A percentile compares a stretch with the other conserved stretches of the same genome.
Conservation (phyloP, 2,329 filamentous ascomycete genomes). For the Myriangium duriaei region DNA sequence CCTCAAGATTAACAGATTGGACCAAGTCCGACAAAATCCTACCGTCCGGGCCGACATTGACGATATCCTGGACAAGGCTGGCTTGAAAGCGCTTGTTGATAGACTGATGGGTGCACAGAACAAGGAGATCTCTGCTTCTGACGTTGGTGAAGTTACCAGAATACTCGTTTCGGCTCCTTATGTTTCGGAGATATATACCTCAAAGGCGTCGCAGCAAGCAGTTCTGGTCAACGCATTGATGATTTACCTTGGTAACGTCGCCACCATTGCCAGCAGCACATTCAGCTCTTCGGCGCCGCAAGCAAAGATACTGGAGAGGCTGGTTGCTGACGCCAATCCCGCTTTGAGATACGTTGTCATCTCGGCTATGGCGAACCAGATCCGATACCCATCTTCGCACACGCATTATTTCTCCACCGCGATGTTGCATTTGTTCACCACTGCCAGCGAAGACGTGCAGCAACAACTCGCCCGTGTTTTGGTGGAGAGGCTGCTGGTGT, state of each 20-base stretch:
- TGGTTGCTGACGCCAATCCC: conserved; percentile 51
- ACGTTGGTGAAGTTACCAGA: conserved; percentile 63
- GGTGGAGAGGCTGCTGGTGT: conserved; percentile 74
- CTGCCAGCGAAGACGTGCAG: conserved; percentile 58
- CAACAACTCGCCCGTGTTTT: conserved; percentile 84
- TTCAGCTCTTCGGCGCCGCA: conserved; percentile 57
- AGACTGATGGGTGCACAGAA: conserved; percentile 32
- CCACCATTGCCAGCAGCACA: conserved; percentile 50
- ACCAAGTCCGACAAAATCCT: conserved; percentile 59
- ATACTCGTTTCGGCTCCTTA: conserved; percentile 43
- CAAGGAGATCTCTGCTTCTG: conserved; percentile 50
- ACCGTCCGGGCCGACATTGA: conserved; percentile 51
- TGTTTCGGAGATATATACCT: conserved; percentile 27
- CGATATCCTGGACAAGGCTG: conserved; percentile 36
- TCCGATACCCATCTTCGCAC: conserved; percentile 77
- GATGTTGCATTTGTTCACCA: conserved; percentile 68
- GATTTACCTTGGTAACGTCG: conserved; percentile 66
- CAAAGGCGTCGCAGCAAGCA: conserved; percentile 34
- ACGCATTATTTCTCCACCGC: conserved; percentile 88
- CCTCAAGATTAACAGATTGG: conserved; percentile 62
- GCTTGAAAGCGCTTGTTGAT: conserved; percentile 43
- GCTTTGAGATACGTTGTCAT: conserved; percentile 78
- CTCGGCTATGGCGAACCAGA: conserved; percentile 75
- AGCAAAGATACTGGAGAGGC: conserved; percentile 58
- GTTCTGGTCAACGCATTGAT: conserved; percentile 68